Base-by-base conservation (phyloP, 805 yeast species). In the Danielia oregonensis region DNA sequence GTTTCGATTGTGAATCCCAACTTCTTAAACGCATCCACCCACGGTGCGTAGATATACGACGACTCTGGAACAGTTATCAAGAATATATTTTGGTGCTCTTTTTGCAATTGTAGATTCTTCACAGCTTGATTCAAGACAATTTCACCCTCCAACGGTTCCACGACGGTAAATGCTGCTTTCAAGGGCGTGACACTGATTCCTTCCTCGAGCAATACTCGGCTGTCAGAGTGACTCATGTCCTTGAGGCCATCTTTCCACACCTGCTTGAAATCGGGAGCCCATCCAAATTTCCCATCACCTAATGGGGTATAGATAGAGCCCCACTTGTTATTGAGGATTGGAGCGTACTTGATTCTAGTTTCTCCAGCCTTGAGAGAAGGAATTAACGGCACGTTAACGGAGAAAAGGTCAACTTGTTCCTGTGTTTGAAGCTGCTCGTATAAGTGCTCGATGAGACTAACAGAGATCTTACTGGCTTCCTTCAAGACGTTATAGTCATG, bases 281-380 rank as follows among this genome's bases (percentile, higher is more conserved):
- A 91, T 41, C 64, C 65, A 59, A 79, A 93, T 36, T 51, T 49
- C 10, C 65, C 66, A 9, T 44, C 41, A 6, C 51, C 54, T 6
- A 38, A 29, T 3, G 52, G 55, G 33, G 57, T 54, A 54, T 78
- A 86, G 6, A 85, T 72, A 0, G 86, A 70, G 1, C 72, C 69
- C 97, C 97, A 93, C 44, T 69, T 63, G 59, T 91, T 91, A 36
- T 78, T 77, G 53, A 87, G 68, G 32, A 91, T 77, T n/a, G 94
- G 89, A 3, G 94, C 81, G 56, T 75, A 86, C 37, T 70, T 55
- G 24, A 83, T 74, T 48, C 75, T 80, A 1, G 95, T 83, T 11
- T 62, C 41, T 3, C 73, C 71, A n/a, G 68, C 48, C 40, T 70
- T 61, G 31, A 86, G 64, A 6, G 65, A 59, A 3, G 67, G 70